Percentiles rank a stretch among this genome's conserved stretches.
These are phyloP conservation scores for Isoetes engelmannii DNA, from an alignment of 83 land plant genomes.

Conservation along the genomic window DNA sequence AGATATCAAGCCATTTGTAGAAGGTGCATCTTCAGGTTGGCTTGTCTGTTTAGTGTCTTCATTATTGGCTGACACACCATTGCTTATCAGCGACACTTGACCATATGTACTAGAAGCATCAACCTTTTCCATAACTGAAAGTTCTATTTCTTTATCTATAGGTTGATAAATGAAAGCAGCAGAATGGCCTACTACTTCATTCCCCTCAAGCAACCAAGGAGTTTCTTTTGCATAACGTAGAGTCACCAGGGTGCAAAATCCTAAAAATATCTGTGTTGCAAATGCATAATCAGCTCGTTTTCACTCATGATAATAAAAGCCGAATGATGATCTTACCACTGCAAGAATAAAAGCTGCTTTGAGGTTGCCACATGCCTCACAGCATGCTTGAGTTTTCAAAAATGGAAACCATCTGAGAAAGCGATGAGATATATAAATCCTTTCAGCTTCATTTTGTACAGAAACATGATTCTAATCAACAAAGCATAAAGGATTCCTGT, in stretches of 20 bases:
- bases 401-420: conserved; percentile 77
- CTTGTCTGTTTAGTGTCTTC: not conserved
- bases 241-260: conserved; percentile 70
- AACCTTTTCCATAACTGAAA: not conserved
- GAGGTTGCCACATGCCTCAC: conserved; percentile 87
- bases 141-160: not conserved
- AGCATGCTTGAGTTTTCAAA: conserved; percentile 73
- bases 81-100: no score
- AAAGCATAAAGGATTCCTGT: not conserved
- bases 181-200: conserved; percentile 28
- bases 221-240: conserved; percentile 68
- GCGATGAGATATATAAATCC: not conserved
- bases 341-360: conserved; percentile 95
- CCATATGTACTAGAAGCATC: no score
- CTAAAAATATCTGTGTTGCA: conserved; percentile 56
- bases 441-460: not conserved
- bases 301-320: not conserved
- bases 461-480: not conserved
- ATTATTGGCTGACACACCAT: not conserved
- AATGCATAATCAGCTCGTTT: not conserved
- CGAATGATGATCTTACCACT: conserved; percentile 47
- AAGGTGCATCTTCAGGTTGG: no score
- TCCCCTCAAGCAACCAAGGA: conserved; percentile 27
- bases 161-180: conserved; percentile 21
- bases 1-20: conserved; percentile 50